These are phyloP conservation scores for Sedum album DNA, from an alignment of 164 flowering plant genomes.

Conservation along the genomic window DNA sequence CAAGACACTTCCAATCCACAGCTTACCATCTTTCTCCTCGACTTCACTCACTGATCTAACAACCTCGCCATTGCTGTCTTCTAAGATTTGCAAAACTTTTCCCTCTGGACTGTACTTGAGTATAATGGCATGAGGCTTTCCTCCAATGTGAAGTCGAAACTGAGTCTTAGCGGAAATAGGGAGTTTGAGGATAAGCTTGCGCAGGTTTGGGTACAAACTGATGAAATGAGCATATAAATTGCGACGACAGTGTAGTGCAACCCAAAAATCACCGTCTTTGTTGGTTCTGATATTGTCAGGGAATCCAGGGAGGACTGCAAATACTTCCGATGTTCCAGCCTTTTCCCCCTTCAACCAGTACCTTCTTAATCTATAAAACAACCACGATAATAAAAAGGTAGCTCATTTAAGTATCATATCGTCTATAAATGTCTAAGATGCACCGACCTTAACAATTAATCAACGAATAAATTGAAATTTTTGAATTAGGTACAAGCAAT, in stretches of 20 bases:
- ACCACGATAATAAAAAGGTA: background rate
- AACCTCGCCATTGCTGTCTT: conserved; percentile 78
- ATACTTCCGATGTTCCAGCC: conserved; percentile 64
- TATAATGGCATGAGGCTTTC: conserved; percentile 36
- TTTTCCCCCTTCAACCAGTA: conserved; percentile 88
- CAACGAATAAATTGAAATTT: no score
- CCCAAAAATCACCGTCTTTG: conserved; percentile 86
- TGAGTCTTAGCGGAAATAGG: conserved; percentile 44
- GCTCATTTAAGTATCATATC: no score
- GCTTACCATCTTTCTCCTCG: conserved; percentile 82
- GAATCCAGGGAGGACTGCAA: conserved; percentile 70
- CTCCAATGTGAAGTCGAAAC: conserved; percentile 44
- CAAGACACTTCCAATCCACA: conserved; percentile 90
- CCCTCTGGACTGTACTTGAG: conserved; percentile 74
- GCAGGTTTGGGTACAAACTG: conserved; percentile 35
- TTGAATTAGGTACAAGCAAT: no score
- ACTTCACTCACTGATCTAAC: conserved; percentile 88
- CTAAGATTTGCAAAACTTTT: conserved; percentile 55
- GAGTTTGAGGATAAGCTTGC: conserved; percentile 52
- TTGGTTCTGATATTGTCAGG: conserved; percentile 89
- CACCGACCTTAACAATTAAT: no score
- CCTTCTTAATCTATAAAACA: conserved; percentile 47
- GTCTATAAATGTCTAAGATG: no score
- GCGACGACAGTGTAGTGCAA: conserved; percentile 64
- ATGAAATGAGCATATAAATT: conserved; percentile 23